Conservation (phyloP, 371 early-diverging fungal species). For the Synchytrium microbalum region DNA sequence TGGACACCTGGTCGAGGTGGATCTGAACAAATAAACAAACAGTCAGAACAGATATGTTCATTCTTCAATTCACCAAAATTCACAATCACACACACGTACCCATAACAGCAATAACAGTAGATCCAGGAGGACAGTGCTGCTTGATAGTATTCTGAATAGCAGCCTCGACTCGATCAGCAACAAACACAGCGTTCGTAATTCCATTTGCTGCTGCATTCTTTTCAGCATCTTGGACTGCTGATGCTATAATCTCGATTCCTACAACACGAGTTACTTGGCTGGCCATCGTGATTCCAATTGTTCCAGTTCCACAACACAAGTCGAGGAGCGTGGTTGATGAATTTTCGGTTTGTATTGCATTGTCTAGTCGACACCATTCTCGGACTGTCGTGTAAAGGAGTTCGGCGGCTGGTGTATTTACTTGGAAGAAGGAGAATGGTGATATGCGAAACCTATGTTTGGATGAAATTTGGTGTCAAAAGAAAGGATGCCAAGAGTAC, state of each 20-base stretch:
- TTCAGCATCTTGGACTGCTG: constrained; percentile 70
- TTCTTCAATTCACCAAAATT: too few relatives aligned
- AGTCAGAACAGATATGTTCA: too few relatives aligned
- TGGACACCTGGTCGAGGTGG: constrained; percentile 72
- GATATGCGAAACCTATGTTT: constrained; percentile 61
- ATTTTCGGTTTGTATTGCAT: neutral
- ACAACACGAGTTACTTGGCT: constrained; percentile 56
- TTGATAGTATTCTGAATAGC: constrained; percentile 40
- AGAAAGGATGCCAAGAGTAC: constrained; percentile 5
- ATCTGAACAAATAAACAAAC: constrained; percentile 35
- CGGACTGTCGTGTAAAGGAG: constrained; percentile 47
- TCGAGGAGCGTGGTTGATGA: constrained; percentile 45
- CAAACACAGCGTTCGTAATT: constrained; percentile 48
- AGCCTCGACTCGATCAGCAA: constrained; percentile 58
- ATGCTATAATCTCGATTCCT: constrained; percentile 66
- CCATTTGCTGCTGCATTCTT: constrained; percentile 61
- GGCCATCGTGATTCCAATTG: constrained; percentile 77
- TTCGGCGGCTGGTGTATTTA: constrained; percentile 68
- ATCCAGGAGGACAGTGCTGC: constrained; percentile 14
- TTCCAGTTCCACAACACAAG: constrained; percentile 84
- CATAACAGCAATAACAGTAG: neutral
- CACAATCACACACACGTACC: neutral
- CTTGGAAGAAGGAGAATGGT: constrained; percentile 71
- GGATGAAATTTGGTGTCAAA: neutral
- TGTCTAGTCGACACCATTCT: constrained; percentile 25